Percentiles rank a stretch among this genome's conserved stretches.
Evolutionary conservation across 2,329 filamentous ascomycete species (phyloP).

Genomic region (Sporothrix pseudoabietina): DNA sequence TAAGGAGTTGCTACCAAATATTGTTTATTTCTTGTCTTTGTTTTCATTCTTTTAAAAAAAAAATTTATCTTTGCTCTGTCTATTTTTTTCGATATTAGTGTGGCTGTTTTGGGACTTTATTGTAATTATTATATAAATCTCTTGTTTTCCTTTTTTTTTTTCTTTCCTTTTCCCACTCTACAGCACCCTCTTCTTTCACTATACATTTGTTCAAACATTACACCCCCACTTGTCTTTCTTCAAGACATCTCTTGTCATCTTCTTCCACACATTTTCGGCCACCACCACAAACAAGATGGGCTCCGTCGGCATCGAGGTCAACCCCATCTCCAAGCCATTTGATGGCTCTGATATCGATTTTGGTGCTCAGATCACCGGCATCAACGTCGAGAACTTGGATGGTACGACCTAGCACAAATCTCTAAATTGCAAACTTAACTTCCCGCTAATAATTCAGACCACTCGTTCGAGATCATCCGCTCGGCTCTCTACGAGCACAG

Average conservation of each 20-base stretch:
- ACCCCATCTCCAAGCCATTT: slow-evolving; percentile 29
- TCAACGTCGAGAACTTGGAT: slow-evolving; percentile 62
- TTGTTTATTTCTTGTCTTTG: background rate
- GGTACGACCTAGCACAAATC: slow-evolving; percentile 48
- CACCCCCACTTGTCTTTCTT: no score
- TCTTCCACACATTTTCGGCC: background rate
- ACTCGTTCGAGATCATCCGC: slow-evolving; percentile 64
- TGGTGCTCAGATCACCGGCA: slow-evolving; percentile 60
- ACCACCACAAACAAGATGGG: slow-evolving; percentile 30
- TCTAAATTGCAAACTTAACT: slow-evolving; percentile 8
- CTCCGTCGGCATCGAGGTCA: slow-evolving; percentile 27
- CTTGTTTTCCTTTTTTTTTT: no score
- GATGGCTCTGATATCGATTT: slow-evolving; percentile 51
- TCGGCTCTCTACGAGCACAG: slow-evolving; percentile 68
- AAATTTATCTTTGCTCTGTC: background rate
- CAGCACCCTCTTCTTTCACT: no score
- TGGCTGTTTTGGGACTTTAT: no score
- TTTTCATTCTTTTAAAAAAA: background rate
- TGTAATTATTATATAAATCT: no score
- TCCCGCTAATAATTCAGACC: slow-evolving; percentile 48
- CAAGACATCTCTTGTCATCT: no score
- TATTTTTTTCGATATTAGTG: background rate
- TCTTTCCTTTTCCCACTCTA: no score
- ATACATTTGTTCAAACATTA: no score
- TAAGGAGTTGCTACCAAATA: background rate